Evolutionary conservation across 2,329 filamentous ascomycete species (phyloP), one percentile per base, ranked within the genome.

Genomic region (Thielaviopsis ethacetica): DNA sequence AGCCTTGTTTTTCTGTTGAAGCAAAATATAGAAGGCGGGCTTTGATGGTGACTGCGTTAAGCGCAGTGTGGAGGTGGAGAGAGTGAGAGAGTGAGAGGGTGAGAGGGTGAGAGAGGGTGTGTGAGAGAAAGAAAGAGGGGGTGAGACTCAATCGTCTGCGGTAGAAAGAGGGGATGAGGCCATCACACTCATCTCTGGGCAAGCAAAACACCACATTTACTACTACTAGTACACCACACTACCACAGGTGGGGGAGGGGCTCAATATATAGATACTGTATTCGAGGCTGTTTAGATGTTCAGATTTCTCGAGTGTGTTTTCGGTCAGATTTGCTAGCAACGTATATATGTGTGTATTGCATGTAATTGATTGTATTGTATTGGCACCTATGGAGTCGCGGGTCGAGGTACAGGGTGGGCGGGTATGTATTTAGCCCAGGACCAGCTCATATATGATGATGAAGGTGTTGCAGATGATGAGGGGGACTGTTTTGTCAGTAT

Each of bases 381-480:
- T 21, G n/a, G 47, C 49, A 27, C 15, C 13, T 53, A n/a, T 53
- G 50, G 15, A 26, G 58, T 38, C 6, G 41, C 15, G 24, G 41
- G 13, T 52, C 24, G 22, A 9, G 51, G 54, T 38, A 5, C 21
- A 12, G 3, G 34, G 13, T 52, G 21, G 19, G 7, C 6, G 27
- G n/a, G 17, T 30, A 58, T 59, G 17, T 30, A 58, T 59, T 78
- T 75, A 91, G 60, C 87, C 87, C 27, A 91, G 75, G 53, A 90
- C 76, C 49, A 93, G 74, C 72, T 90, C 85, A 72, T 91, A 95
- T 61, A 89, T 69, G 68, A 95, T 93, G 64, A 95, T 85, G 64
- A 91, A 70, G 5, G 84, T 83, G 71, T 95, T 95, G 67, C 91
- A 82, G 62, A 82, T 80, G 71, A 95, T 94, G 63, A 95, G 72